These are phyloP conservation scores for Lyophyllum atratum DNA, from an alignment of 768 basidiomycete genomes.

Conservation along the genomic window DNA sequence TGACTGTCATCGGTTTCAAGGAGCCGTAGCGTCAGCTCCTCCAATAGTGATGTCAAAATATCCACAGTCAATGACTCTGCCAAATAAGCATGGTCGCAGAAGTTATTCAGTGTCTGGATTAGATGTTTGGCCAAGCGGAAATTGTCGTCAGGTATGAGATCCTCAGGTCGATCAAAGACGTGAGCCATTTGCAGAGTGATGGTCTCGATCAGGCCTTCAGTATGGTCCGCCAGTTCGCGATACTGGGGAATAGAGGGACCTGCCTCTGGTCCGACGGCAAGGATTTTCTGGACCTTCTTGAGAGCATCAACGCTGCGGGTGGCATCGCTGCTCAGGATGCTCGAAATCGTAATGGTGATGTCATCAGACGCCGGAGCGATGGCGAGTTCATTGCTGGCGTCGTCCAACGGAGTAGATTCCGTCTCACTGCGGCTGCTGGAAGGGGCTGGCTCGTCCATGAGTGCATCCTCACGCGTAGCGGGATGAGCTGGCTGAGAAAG, in stretches of 20 bases:
- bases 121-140: constrained; percentile 96
- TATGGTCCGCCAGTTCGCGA: constrained; percentile 75
- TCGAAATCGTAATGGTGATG: constrained; percentile 83
- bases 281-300: constrained; percentile 88
- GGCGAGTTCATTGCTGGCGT: constrained; percentile 26
- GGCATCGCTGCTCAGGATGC: constrained; percentile 86
- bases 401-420: neutral
- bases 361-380: constrained; percentile 48
- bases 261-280: constrained; percentile 74
- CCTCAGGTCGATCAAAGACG: constrained; percentile 82
- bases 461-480: constrained; percentile 30
- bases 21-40: constrained; percentile 88
- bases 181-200: constrained; percentile 91
- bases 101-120: constrained; percentile 93
- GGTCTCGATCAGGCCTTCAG: constrained; percentile 85
- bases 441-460: constrained; percentile 3
- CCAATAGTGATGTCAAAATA: constrained; percentile 82
- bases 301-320: constrained; percentile 87
- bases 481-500: constrained; percentile 29
- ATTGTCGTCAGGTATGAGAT: constrained; percentile 73
- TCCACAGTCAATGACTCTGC: constrained; percentile 87
- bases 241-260: constrained; percentile 71
- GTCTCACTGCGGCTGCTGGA: constrained; percentile 1
- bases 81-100: constrained; percentile 88
- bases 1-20: constrained; percentile 91